These are phyloP conservation scores for Polygonum aviculare DNA, from an alignment of 148 eudicot genomes.

Conservation along the genomic window DNA sequence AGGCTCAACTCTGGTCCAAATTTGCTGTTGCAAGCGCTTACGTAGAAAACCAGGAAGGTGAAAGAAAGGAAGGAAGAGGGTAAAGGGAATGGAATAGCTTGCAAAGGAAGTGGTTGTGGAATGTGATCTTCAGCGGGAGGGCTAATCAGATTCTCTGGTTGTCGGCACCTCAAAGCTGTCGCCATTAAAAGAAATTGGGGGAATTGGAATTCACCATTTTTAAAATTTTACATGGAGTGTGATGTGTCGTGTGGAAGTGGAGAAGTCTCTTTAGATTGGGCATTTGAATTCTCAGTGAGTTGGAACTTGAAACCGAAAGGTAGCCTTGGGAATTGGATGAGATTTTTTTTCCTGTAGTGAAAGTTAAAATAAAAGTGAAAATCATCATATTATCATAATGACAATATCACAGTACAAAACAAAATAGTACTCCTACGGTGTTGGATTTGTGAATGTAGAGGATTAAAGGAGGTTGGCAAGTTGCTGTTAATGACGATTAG, in stretches of 20 bases:
- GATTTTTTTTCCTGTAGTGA: background rate
- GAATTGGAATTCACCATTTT: background rate
- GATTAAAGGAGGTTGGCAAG: too few relatives aligned
- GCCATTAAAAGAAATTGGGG: background rate
- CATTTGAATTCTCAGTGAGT: background rate
- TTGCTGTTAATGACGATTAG: too few relatives aligned
- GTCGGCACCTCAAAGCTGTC: slow-evolving; percentile 8
- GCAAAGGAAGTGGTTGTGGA: background rate
- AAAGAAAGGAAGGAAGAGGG: background rate
- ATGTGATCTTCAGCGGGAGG: background rate
- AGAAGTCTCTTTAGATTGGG: background rate
- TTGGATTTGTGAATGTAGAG: too few relatives aligned
- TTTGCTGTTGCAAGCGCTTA: background rate
- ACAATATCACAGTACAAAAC: too few relatives aligned
- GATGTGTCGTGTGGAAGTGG: background rate
- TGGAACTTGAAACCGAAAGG: background rate
- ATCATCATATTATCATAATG: background rate
- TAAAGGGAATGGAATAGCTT: slow-evolving; percentile 1
- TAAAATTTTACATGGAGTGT: background rate
- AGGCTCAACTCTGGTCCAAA: background rate
- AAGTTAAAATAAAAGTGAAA: background rate
- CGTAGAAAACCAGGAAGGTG: background rate
- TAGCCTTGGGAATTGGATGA: background rate
- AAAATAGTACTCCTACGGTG: too few relatives aligned
- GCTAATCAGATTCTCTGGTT: background rate